phyloP scores from a whole-genome alignment of 1,139 yeast species.

The Suhomyces wounanorum region DNA sequence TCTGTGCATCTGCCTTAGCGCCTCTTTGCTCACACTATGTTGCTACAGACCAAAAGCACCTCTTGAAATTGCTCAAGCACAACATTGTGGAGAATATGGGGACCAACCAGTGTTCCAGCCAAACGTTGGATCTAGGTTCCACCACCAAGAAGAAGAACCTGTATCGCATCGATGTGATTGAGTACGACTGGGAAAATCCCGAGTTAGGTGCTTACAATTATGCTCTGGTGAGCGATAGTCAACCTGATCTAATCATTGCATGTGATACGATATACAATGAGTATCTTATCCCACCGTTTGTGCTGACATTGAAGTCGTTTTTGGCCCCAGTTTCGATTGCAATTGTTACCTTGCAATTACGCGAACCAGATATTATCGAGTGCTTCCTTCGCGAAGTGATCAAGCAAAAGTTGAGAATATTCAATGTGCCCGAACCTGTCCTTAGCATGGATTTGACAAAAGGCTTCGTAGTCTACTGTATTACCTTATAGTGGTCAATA shows the following conservation, averaged over 20 bases:
- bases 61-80: constrained; percentile 50
- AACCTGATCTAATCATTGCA: constrained; percentile 56
- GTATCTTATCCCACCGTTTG: constrained; percentile 54
- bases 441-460: constrained; percentile 31
- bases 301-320: constrained; percentile 41
- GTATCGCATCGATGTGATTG: constrained; percentile 42
- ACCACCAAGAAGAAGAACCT: constrained; percentile 4
- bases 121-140: constrained; percentile 10
- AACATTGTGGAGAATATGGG: constrained; percentile 47
- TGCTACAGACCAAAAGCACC: constrained; percentile 64
- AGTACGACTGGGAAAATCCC: constrained; percentile 66
- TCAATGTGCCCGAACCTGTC: constrained; percentile 28
- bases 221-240: constrained; percentile 4
- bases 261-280: constrained; percentile 75
- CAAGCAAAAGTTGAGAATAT: constrained; percentile 21
- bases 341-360: constrained; percentile 54
- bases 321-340: constrained; percentile 38
- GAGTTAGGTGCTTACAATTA: constrained; percentile 34
- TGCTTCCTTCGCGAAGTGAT: constrained; percentile 40
- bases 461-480: constrained; percentile 51
- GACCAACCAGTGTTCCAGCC: constrained; percentile 17
- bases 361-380: constrained; percentile 56
- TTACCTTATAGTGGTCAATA: too few species aligned
- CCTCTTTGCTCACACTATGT: constrained; percentile 39
- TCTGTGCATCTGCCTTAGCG: constrained; percentile 51